Conservation (phyloP, 176 grass and related monocot genomes). For the Oryza coarctata region DNA sequence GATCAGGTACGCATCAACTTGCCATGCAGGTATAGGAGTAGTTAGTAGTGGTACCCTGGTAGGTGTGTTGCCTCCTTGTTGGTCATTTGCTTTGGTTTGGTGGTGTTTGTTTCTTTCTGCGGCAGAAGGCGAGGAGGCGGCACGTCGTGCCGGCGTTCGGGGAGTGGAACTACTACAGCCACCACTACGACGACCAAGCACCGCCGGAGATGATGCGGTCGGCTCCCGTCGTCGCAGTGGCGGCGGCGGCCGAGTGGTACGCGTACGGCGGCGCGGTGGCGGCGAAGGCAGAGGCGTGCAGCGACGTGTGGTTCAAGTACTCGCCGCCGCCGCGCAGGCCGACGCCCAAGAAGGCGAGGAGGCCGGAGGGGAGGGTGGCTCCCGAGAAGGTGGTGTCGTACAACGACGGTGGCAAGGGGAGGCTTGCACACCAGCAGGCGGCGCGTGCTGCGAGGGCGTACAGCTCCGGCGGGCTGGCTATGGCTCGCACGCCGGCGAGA, state of each 20-base stretch:
- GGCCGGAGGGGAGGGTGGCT: not conserved
- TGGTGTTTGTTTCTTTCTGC: no score
- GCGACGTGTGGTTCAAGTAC: constrained; percentile 37
- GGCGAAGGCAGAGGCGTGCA: constrained; percentile 29
- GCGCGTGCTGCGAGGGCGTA: not conserved
- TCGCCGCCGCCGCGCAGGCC: constrained; percentile 24
- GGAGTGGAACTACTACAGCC: constrained; percentile 47
- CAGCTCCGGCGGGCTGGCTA: not conserved
- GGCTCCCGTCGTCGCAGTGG: not conserved
- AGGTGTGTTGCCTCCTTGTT: not conserved
- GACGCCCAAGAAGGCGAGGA: constrained; percentile 17
- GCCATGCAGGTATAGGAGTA: no score
- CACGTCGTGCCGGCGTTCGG: constrained; percentile 46
- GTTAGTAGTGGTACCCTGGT: not conserved
- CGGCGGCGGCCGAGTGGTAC: constrained; percentile 1
- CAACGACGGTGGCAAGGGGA: not conserved
- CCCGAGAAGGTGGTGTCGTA: not conserved
- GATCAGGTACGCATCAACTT: not conserved
- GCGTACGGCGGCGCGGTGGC: not conserved
- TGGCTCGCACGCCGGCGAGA: not conserved
- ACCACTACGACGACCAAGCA: not conserved
- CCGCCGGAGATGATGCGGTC: not conserved
- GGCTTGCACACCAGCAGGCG: no score
- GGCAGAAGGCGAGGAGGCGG: constrained; percentile 12
- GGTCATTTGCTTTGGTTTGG: not conserved